phyloP scores from a whole-genome alignment of 2,329 filamentous ascomycete genomes.

The Fusarium cicatricum region DNA sequence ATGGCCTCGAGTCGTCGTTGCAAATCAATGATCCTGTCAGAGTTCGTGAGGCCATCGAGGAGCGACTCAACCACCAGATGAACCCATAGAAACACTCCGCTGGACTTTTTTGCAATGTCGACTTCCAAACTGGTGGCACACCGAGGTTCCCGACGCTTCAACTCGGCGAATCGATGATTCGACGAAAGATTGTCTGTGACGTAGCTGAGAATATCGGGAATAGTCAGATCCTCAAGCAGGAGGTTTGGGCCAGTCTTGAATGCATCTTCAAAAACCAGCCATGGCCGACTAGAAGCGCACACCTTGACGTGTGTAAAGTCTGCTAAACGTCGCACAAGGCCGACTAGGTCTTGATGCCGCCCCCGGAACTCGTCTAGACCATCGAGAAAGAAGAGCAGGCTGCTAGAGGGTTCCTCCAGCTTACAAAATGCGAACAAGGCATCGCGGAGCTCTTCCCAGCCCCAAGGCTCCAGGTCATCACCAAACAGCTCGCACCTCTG shows the following conservation, averaged over 20 bases:
- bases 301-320: neutral
- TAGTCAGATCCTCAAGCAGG: conserved; percentile 6
- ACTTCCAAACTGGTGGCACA: neutral
- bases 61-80: neutral
- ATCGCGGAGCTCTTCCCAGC: neutral
- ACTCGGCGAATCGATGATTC: neutral
- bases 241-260: conserved; percentile 1
- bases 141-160: neutral
- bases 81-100: conserved; percentile 9
- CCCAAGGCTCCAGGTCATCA: neutral
- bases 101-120: neutral
- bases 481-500: neutral
- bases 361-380: conserved; percentile 8
- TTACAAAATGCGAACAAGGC: neutral
- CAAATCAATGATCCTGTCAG: neutral
- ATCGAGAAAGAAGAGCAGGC: conserved; percentile 7
- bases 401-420: neutral
- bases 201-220: neutral
- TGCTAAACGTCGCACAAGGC: too few species aligned
- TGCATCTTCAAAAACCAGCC: conserved; percentile 10
- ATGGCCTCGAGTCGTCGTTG: neutral
- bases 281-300: conserved; percentile 2
- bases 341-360: too few species aligned
- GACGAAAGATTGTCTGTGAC: neutral
- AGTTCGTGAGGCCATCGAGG: neutral